Base-by-base conservation (phyloP, 805 yeast species). In the Candida sakaeoensis region DNA sequence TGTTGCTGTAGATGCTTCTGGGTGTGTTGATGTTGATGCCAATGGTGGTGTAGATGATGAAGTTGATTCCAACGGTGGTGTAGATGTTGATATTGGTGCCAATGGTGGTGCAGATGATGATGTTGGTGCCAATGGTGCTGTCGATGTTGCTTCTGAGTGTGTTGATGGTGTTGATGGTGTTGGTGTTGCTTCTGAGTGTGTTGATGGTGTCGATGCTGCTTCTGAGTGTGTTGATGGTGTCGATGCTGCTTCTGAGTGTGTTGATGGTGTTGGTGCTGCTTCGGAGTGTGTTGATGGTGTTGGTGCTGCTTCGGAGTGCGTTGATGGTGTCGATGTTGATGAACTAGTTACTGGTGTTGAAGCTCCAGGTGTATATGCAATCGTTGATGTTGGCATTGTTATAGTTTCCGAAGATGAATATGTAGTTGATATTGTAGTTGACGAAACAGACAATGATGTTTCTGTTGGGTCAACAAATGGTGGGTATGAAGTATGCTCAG, bases 281-380 rank as follows among this genome's bases (percentile, higher is more conserved):
- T 18, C 14, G 9, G 14, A 8, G 14, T 12, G 12, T 10, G 19
- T 21, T 31, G 22, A 21, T 12, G n/a, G 9, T 12, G 34, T 21
- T 31, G 15, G 12, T 12, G 34, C n/a, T 31, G 15, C 8, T 31
- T 18, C n/a, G 6, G 6, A 18, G 12, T 9, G 9, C 6, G 24
- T 27, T 35, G 33, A 22, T 28, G 38, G 13, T n/a, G 22, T 35
- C 25, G 38, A 18, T 24, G 10, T n/a, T 25, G 13, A 22, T 25
- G 27, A 9, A n/a, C n/a, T n/a, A n/a, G 31, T 16, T 12, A 21
- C 10, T 34, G 37, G 18, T 7, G 37, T 5, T 15, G 27, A 26
- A 18, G 37, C 10, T n/a, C n/a, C n/a, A n/a, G n/a, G n/a, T n/a
- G n/a, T n/a, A n/a, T n/a, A n/a, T n/a, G n/a, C n/a, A n/a, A n/a